These are phyloP conservation scores for Neurospora cerealis DNA, from an alignment of 495 filamentous ascomycete genomes.

Conservation along the genomic window DNA sequence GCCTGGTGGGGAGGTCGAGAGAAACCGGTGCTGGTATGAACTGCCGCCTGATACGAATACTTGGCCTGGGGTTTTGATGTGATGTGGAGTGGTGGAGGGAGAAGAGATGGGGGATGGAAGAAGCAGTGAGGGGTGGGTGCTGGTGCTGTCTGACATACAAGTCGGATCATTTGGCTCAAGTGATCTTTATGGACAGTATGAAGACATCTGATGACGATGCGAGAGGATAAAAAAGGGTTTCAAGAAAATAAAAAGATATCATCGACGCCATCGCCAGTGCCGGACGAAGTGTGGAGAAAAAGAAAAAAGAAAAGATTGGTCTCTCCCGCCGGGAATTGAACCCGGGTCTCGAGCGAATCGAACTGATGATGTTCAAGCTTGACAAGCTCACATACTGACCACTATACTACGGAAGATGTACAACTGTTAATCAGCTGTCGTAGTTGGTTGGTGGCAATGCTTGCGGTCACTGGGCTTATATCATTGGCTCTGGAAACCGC, in stretches of 20 bases:
- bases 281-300: not conserved
- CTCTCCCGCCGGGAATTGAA: no score
- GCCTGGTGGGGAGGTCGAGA: not conserved
- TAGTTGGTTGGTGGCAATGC: not conserved
- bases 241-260: no score
- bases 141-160: not conserved
- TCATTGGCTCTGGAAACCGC: no score
- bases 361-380: no score
- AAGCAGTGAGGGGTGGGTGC: not conserved
- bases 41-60: not conserved
- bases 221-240: no score
- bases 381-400: not conserved
- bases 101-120: not conserved
- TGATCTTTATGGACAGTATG: no score
- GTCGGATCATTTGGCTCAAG: no score
- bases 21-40: not conserved
- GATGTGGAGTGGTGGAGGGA: not conserved
- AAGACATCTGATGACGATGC: no score
- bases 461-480: no score
- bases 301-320: not conserved
- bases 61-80: not conserved
- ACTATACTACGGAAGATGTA: not conserved
- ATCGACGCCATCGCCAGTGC: no score
- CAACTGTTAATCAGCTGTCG: not conserved
- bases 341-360: no score